These are phyloP conservation scores for Aspergillus pseudonomiae DNA, from an alignment of 2,329 filamentous ascomycete genomes.

Conservation along the genomic window DNA sequence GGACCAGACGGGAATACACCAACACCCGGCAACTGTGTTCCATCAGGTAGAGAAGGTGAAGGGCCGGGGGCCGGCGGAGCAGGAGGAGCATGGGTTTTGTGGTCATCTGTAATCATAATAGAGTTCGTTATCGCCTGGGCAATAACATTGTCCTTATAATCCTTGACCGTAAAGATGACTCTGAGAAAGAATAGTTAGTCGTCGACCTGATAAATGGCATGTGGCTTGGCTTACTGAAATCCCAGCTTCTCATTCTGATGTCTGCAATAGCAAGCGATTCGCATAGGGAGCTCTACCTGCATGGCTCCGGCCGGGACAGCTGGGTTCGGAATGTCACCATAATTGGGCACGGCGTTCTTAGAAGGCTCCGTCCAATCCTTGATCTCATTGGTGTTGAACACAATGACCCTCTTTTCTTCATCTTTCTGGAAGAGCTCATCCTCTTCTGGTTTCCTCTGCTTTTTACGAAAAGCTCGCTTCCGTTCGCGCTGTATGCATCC, in stretches of 20 bases:
- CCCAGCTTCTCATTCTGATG: conserved; percentile 93
- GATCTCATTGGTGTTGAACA: conserved; percentile 87
- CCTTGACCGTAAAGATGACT: conserved; percentile 93
- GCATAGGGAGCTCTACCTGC: conserved; percentile 86
- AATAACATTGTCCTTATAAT: conserved; percentile 73
- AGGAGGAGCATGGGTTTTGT: conserved; percentile 74
- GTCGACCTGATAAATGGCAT: neutral
- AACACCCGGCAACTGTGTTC: conserved; percentile 45
- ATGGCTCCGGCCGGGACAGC: conserved; percentile 60
- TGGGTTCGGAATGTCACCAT: conserved; percentile 33
- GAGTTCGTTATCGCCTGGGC: conserved; percentile 83
- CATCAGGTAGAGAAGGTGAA: conserved; percentile 40
- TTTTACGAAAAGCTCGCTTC: conserved; percentile 89
- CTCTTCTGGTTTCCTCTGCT: conserved; percentile 89
- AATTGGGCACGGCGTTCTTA: conserved; percentile 55
- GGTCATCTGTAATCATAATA: conserved; percentile 97
- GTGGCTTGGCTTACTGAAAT: conserved; percentile 60
- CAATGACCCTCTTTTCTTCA: conserved; percentile 78
- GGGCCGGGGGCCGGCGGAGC: conserved; percentile 39
- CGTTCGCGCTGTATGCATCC: conserved; percentile 92
- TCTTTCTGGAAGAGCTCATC: conserved; percentile 84
- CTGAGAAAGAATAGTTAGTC: conserved; percentile 29
- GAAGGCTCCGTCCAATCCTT: conserved; percentile 76
- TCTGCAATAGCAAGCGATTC: conserved; percentile 94
- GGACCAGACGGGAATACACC: conserved; percentile 46